These are phyloP conservation scores for Suaeda aralocaspica DNA, from an alignment of 148 eudicot species.

Conservation along the genomic window DNA sequence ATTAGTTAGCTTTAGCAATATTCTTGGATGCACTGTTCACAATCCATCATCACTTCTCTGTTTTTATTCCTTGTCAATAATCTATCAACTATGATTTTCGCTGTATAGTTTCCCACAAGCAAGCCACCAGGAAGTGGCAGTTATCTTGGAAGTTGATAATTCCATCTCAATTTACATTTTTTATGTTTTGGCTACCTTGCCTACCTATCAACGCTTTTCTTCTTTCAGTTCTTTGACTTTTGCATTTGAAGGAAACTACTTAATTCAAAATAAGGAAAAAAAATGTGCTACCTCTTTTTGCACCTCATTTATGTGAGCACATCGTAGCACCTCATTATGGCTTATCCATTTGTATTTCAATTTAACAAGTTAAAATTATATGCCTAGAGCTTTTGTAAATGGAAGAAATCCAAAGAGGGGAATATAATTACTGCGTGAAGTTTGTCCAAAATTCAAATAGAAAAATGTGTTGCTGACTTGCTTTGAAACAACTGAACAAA, in stretches of 20 bases:
- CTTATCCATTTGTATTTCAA: background rate
- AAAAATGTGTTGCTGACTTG: background rate
- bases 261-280: background rate
- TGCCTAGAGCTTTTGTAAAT: background rate
- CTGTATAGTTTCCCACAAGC: background rate
- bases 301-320: background rate
- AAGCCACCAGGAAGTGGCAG: constrained; percentile 8
- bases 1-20: too few relatives aligned
- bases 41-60: background rate
- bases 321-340: background rate
- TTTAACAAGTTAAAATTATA: background rate
- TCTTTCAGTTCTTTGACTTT: background rate
- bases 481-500: background rate
- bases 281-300: background rate
- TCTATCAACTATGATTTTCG: background rate
- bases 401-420: background rate
- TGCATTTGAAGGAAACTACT: constrained; percentile 2
- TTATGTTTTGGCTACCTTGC: too few relatives aligned
- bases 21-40: background rate
- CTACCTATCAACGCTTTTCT: too few relatives aligned
- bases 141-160: background rate
- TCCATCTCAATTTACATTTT: background rate
- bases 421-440: background rate
- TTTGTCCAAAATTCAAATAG: background rate
- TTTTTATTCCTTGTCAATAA: background rate